Evolutionary conservation across 2,329 filamentous ascomycete genomes (phyloP).

Genomic region (Endocalyx cinctus): DNA sequence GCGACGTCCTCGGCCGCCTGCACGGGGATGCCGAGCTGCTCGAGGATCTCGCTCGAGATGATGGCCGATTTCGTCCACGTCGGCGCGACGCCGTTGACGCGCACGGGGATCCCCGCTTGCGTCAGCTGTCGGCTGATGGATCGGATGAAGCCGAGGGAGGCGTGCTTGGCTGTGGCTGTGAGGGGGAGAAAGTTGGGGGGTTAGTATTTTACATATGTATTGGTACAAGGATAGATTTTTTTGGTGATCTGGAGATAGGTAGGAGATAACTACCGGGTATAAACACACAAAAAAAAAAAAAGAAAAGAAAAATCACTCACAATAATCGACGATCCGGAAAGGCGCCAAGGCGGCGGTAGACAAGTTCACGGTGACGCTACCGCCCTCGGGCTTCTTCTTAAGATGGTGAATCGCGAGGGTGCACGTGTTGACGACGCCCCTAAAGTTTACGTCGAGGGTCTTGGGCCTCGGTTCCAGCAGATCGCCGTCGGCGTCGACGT

Average conservation of each 20-base stretch:
- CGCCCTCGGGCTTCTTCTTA: slow-evolving; percentile 39
- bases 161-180: slow-evolving; percentile 48
- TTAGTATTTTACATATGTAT: no score
- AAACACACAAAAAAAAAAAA: no score
- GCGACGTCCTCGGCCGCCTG: slow-evolving; percentile 46
- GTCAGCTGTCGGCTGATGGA: slow-evolving; percentile 36
- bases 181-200: no score
- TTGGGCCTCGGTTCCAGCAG: slow-evolving; percentile 38
- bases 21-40: slow-evolving; percentile 32
- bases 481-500: slow-evolving; percentile 46
- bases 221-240: no score
- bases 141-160: slow-evolving; percentile 48
- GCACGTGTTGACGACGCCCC: slow-evolving; percentile 44
- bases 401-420: slow-evolving; percentile 46
- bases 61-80: slow-evolving; percentile 46
- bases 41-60: slow-evolving; percentile 26
- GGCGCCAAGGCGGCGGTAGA: slow-evolving; percentile 48
- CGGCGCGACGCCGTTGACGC: slow-evolving; percentile 52
- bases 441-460: slow-evolving; percentile 46
- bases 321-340: slow-evolving; percentile 47
- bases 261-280: no score
- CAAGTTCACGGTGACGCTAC: slow-evolving; percentile 50
- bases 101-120: slow-evolving; percentile 38
- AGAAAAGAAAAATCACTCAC: slow-evolving; percentile 27
- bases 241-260: no score